These are phyloP conservation scores for Paragyromitra xinjiangensis DNA, from an alignment of 495 filamentous ascomycete genomes.

Conservation along the genomic window DNA sequence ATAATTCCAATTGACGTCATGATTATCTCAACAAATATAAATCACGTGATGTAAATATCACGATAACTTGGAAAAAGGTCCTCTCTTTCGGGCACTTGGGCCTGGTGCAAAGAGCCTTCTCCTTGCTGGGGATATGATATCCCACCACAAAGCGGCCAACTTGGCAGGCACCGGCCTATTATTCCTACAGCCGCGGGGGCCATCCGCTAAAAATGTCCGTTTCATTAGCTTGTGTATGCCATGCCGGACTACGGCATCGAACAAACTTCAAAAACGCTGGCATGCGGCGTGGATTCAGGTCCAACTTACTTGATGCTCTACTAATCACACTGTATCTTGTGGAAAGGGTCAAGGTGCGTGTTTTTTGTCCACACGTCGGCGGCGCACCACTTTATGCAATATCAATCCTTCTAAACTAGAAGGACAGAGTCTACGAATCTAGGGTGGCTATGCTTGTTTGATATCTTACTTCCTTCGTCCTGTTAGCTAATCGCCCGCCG, in stretches of 20 bases:
- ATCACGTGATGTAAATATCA: not conserved
- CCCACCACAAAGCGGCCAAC: not conserved
- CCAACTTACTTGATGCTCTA: not conserved
- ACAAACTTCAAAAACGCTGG: not conserved
- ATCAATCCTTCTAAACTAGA: not conserved
- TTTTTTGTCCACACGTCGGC: not conserved
- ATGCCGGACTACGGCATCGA: not conserved
- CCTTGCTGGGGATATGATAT: too few species aligned
- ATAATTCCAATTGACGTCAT: not conserved
- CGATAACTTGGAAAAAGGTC: too few species aligned
- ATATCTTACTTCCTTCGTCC: not conserved
- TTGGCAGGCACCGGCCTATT: not conserved
- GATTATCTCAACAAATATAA: not conserved
- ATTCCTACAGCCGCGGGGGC: not conserved
- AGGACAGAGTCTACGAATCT: not conserved
- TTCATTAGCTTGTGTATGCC: not conserved
- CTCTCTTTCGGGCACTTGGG: too few species aligned
- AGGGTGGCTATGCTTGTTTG: not conserved
- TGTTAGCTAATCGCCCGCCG: not conserved
- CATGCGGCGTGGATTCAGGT: not conserved
- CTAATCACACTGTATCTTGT: too few species aligned
- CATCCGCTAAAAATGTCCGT: not conserved
- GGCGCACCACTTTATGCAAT: not conserved
- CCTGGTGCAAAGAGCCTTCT: too few species aligned
- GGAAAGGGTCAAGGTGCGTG: not conserved